Evolutionary conservation across 2,329 filamentous ascomycete genomes (phyloP), one percentile per base, ranked within the genome.

Genomic region (Gaeumannomyces tritici): DNA sequence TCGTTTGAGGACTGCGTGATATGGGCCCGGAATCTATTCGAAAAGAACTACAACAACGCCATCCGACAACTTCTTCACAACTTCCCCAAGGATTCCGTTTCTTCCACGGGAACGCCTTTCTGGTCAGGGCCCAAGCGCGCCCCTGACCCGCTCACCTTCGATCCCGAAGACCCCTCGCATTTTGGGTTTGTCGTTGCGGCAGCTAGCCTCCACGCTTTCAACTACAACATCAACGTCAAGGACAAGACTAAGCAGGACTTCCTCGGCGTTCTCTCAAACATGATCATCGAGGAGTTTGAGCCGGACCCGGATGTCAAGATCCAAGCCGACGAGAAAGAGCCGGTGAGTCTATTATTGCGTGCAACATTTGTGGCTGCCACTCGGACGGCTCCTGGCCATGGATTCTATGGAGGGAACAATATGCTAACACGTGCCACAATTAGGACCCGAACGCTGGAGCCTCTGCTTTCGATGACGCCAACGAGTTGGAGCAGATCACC

Each of bases 61-160:
- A 96, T 99, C 65, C 90, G 95, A 73, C 95, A 99, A 75, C 81
- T 99, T 61, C 80, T 99, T 42, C 96, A 90, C 81, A 98, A 97
- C 79, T 99, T 99, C 79, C 95, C 95, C 65, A 96, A 96, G 76
- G 93, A 98, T 73, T 89, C 92, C 0, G 86, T 83, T 62, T 96
- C 95, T 1, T 96, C 92, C 2, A 89, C 85, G 51, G 95, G 95
- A 35, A 90, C 93, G 66, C 89, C 86, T 1, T 99, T 99, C 83
- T 99, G 95, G 95, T 98, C 95, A 33, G 93, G 95, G 13, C 95
- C 95, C 59, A 99, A 99, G 85, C 91, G 95, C 71, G 95, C 95
- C 15, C 95, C 95, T 6, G 91, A 96, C 66, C 84, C 93, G 66
- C 81, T 98, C 72, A 93, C 90, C 74, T 99, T 99, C 68, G 90